phyloP scores from a whole-genome alignment of 2,329 filamentous ascomycete species.

The Colletotrichum falcatum region DNA sequence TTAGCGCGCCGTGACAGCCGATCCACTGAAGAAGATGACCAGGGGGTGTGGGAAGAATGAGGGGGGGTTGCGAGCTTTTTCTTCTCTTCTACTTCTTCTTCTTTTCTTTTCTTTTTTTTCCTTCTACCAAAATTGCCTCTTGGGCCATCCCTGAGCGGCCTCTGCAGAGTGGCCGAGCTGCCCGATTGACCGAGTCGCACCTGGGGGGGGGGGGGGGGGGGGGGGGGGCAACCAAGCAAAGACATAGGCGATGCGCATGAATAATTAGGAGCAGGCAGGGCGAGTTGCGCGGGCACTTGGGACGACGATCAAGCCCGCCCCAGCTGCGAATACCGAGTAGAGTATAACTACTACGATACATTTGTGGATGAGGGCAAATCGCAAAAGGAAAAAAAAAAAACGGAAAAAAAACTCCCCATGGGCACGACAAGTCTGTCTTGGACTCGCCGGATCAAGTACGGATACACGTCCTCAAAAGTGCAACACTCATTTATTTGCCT shows the following conservation, averaged over 20 bases:
- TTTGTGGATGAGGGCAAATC: no score
- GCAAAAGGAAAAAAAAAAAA: no score
- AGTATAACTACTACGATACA: no score
- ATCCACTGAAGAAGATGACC: constrained; percentile 41
- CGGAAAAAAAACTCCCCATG: no score
- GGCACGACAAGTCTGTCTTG: no score
- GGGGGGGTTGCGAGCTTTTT: not conserved
- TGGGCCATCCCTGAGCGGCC: constrained; percentile 37
- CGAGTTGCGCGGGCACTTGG: constrained; percentile 9
- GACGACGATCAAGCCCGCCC: constrained; percentile 22
- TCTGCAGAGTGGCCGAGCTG: constrained; percentile 35
- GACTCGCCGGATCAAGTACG: no score
- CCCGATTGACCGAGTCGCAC: constrained; percentile 38
- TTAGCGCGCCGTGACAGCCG: constrained; percentile 38
- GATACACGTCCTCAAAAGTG: no score
- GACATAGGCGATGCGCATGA: constrained; percentile 38
- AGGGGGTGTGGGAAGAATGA: not conserved
- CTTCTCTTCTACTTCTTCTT: no score
- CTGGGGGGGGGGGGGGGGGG: no score
- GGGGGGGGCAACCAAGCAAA: constrained; percentile 25
- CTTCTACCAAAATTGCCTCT: constrained; percentile 40
- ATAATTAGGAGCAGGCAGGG: constrained; percentile 2
- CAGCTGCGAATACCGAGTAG: no score
- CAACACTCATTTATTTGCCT: constrained; percentile 3
- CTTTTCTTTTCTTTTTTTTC: constrained; percentile 3